A percentile compares a stretch with the other conserved stretches of the same genome.
Conservation (phyloP, 805 yeast species). For the Saccharomycopsis selenospora region DNA sequence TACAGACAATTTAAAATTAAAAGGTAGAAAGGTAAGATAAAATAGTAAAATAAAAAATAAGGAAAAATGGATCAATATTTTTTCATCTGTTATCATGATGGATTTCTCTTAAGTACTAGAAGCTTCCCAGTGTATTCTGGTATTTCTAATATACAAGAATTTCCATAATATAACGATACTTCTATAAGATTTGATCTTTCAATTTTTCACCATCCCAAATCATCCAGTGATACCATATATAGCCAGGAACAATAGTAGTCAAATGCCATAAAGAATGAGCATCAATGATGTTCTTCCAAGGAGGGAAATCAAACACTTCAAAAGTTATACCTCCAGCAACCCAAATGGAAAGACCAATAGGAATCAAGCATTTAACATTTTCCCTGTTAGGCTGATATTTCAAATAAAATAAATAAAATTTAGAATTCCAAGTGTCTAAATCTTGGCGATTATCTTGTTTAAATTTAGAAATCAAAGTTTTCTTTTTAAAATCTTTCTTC, state of each 20-base stretch:
- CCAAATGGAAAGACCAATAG: slow-evolving; percentile 41
- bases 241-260: slow-evolving; percentile 68
- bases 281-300: slow-evolving; percentile 60
- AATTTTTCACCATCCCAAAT: slow-evolving; percentile 19
- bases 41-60: too few species aligned
- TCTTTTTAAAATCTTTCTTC: slow-evolving; percentile 18
- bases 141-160: too few species aligned
- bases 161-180: too few species aligned
- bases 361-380: slow-evolving; percentile 18
- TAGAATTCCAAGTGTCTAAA: background rate
- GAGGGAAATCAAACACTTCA: slow-evolving; percentile 86
- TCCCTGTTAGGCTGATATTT: slow-evolving; percentile 20
- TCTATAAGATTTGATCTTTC: slow-evolving; percentile 12
- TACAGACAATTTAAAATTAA: background rate
- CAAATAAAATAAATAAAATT: slow-evolving; percentile 9
- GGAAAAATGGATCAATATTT: too few species aligned
- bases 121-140: too few species aligned
- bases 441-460: slow-evolving; percentile 5
- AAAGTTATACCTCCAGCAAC: slow-evolving; percentile 74
- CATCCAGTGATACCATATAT: slow-evolving; percentile 22
- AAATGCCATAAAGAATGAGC: slow-evolving; percentile 95
- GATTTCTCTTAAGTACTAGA: too few species aligned
- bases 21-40: background rate
- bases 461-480: slow-evolving; percentile 9
- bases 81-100: too few species aligned